Evolutionary conservation across 192 early-diverging fungal genomes (phyloP).

Genomic region (Linnemannia hyalina): DNA sequence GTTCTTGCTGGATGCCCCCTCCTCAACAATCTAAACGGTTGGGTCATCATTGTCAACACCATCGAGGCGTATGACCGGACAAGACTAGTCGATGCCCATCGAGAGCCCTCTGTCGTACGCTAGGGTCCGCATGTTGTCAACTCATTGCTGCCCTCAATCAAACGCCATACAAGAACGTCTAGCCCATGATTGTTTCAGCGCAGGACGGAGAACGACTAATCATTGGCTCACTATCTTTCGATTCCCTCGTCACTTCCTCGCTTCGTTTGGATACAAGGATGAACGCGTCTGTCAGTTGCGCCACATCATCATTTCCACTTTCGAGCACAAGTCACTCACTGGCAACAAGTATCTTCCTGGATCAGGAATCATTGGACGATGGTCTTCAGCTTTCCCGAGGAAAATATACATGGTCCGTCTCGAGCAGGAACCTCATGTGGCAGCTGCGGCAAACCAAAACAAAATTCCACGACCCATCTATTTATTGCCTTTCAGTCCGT

Average conservation of each 20-base stretch:
- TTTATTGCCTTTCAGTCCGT: conserved; percentile 41
- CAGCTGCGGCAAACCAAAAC: conserved; percentile 41
- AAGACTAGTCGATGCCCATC: conserved; percentile 23
- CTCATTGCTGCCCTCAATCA: conserved; percentile 29
- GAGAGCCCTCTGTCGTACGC: conserved; percentile 21
- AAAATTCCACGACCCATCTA: conserved; percentile 37
- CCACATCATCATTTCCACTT: conserved; percentile 29
- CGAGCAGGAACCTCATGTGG: conserved; percentile 25
- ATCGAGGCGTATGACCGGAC: conserved; percentile 35
- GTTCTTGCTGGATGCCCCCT: conserved; percentile 32
- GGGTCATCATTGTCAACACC: conserved; percentile 28
- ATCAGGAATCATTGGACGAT: conserved; percentile 34
- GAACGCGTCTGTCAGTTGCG: conserved; percentile 30
- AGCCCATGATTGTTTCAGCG: conserved; percentile 17
- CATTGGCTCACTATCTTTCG: conserved; percentile 21
- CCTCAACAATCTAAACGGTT: conserved; percentile 22
- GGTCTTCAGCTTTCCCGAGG: conserved; percentile 29
- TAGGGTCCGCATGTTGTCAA: conserved; percentile 29
- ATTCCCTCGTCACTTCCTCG: conserved; percentile 30
- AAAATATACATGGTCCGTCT: conserved; percentile 33
- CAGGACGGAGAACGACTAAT: conserved; percentile 26
- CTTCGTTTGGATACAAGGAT: conserved; percentile 36
- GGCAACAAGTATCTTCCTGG: conserved; percentile 35
- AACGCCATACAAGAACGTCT: conserved; percentile 21
- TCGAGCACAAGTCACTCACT: conserved; percentile 23